Base-by-base conservation (phyloP, 1,284 basidiomycete species). In the Papiliotrema nemorosa region DNA sequence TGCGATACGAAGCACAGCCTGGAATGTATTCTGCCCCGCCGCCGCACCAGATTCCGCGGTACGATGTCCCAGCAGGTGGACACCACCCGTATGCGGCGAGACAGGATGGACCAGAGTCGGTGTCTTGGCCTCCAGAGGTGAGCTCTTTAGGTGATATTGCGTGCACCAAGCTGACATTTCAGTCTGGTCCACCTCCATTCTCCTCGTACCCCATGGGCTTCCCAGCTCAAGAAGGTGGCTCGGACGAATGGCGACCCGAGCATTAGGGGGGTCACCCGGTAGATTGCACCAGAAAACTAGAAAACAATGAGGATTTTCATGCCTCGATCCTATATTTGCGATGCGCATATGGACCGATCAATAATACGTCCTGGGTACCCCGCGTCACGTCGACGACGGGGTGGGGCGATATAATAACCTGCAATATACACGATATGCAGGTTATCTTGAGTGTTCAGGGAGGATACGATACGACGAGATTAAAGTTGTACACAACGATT, bases 1-100 rank as follows among this genome's bases (percentile, higher is more conserved):
- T 63, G 9, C 55, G 62, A 2, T 64, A 61, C 47, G 62, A 64
- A 41, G 55, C 62, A 22, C 50, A 54, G 12, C 50, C 56, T 14
- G 24, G 22, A 57, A 62, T 46, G 55, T 60, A 10, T 52, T 53
- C 0, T 42, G 40, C 46, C 7, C 55, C 54, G 16, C 59, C 62
- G 20, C 58, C 59, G 5, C 61, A 63, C 50, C 52, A 29, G 25
- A 34, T 62, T 22, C 62, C 59, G 5, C 53, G 62, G 12, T 59
- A 58, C 3, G 56, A 60, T 13, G 51, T 59, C 18, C 36, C 44
- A 13, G 43, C 47, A n/a, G 20, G 14, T 14, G 37, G 41, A 7
- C 25, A 13, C 18, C 38, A 41, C 24, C 33, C 21, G 9, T 50
- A 44, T 21, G 34, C 40, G 12, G 40, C 21, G 3, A 37, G 52